Evolutionary conservation across 352 stramenopile genomes (phyloP), one percentile per base, ranked within the genome.

Genomic region (Pythium volutum): DNA sequence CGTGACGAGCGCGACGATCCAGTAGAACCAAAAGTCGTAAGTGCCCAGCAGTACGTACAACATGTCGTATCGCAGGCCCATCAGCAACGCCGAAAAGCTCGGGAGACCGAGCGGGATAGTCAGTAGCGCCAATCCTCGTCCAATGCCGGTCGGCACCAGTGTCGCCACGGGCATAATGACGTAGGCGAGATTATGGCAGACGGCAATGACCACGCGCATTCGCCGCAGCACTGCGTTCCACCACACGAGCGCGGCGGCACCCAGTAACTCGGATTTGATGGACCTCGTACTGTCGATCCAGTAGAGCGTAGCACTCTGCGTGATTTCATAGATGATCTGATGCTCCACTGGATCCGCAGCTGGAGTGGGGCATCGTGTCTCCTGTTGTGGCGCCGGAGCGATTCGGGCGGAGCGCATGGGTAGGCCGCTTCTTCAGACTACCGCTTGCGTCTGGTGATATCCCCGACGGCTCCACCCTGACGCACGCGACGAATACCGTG

Each of bases 1-100:
- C 3, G 55, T 47, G 31, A 34, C 26, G 12, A 62, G 3, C n/a
- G 31, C 34, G 26, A 62, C 43, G 15, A 39, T 54, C 55, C 42
- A 62, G 55, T 54, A 62, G 33, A 62, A 62, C 55, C 55, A 62
- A 11, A 62, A 62, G 29, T 62, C 55, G 43, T 62, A 62, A 3
- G 55, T 62, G 8, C 29, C 22, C 2, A 62, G 16, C 31, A 62
- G 55, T 8, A 62, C 45, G 33, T 62, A 62, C n/a, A 62, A 22
- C 7, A 62, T 36, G 20, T 62, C 55, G 29, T 62, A 62, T 10
- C 55, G 26, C n/a, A 62, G 22, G 1, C 42, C 27, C 6, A 62
- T 11, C 0, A 62, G 10, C 29, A 43, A 18, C 5, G 45, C 4
- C 1, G 45, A 7, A 6, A 16, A 47, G n/a, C 29, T 42, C 11